phyloP scores from a whole-genome alignment of 2,329 filamentous ascomycete species.

The Ophioceras dolichostomum region DNA sequence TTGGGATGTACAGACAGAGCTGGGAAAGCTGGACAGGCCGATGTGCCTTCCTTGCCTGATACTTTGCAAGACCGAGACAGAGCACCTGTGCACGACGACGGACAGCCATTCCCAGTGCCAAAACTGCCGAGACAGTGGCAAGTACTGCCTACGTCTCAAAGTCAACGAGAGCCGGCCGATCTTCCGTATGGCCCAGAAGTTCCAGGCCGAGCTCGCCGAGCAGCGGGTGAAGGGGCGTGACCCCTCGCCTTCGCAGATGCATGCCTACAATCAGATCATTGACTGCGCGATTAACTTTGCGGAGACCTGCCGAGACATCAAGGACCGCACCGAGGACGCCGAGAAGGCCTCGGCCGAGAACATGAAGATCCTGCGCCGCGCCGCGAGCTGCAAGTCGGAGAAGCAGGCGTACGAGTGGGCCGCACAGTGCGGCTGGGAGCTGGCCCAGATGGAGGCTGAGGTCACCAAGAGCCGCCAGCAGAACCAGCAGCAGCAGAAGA shows the following conservation, averaged over 20 bases:
- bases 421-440: slow-evolving; percentile 1
- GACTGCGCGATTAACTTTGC: slow-evolving; percentile 1
- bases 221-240: background rate
- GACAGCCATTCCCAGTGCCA: background rate
- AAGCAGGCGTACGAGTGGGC: background rate
- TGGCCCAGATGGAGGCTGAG: background rate
- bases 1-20: background rate
- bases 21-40: background rate
- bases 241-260: background rate
- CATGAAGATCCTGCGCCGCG: background rate
- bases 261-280: background rate
- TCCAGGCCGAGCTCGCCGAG: background rate
- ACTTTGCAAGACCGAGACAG: background rate
- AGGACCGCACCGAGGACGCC: background rate
- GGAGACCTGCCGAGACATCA: slow-evolving; percentile 1
- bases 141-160: slow-evolving; percentile 1
- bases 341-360: background rate
- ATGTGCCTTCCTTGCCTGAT: background rate
- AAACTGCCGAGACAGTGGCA: background rate
- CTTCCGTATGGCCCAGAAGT: slow-evolving; percentile 1
- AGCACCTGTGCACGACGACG: background rate
- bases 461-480: background rate
- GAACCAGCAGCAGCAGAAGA: background rate
- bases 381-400: background rate
- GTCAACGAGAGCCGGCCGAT: background rate